These are phyloP conservation scores for Clavispora asparagi DNA, from an alignment of 805 yeast species.

Conservation along the genomic window DNA sequence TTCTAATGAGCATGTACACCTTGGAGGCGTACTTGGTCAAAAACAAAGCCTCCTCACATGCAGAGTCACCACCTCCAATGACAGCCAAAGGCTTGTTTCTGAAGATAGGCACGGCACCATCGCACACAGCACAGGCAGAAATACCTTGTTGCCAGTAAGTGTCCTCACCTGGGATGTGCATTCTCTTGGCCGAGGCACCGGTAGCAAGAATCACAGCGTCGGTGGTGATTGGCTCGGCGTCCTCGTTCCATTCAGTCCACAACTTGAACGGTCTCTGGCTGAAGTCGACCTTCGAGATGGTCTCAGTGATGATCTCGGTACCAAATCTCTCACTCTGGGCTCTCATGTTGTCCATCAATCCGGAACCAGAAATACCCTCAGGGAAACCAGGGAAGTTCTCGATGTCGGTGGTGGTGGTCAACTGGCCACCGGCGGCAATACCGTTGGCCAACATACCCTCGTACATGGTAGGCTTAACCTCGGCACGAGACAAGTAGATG, in stretches of 20 bases:
- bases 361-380: slow-evolving; percentile 79
- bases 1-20: slow-evolving; percentile 89
- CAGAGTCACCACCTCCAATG: slow-evolving; percentile 99
- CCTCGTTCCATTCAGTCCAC: slow-evolving; percentile 96
- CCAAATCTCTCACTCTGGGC: slow-evolving; percentile 85
- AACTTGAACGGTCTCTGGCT: slow-evolving; percentile 87
- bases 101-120: slow-evolving; percentile 98
- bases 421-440: slow-evolving; percentile 97
- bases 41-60: slow-evolving; percentile 98
- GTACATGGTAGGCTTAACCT: slow-evolving; percentile 85
- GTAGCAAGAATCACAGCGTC: slow-evolving; percentile 93
- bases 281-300: slow-evolving; percentile 88
- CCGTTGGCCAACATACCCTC: slow-evolving; percentile 98
- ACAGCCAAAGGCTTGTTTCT: slow-evolving; percentile 98
- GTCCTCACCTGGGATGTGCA: slow-evolving; percentile 93
- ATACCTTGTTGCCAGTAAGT: slow-evolving; percentile 99
- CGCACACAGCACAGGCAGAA: slow-evolving; percentile 99
- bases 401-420: slow-evolving; percentile 97
- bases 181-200: slow-evolving; percentile 97
- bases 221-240: slow-evolving; percentile 82
- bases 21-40: slow-evolving; percentile 97
- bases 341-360: slow-evolving; percentile 91
- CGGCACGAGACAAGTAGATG: slow-evolving; percentile 93
- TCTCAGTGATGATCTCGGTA: slow-evolving; percentile 90
- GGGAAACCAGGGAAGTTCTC: slow-evolving; percentile 99